Conservation (phyloP, 176 grass and related monocot species). For the Puya raimondii region DNA sequence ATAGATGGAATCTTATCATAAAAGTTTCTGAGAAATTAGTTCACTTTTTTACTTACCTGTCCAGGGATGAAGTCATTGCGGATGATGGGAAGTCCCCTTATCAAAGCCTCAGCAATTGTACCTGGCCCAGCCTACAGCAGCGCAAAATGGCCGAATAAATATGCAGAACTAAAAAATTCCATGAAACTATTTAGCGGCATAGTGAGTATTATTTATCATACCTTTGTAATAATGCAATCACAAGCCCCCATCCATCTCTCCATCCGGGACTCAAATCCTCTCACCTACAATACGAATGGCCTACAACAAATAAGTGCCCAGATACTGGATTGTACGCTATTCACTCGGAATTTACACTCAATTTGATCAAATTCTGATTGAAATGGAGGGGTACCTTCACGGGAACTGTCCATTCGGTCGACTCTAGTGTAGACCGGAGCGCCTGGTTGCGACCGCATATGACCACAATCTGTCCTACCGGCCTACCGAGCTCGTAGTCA, state of each 20-base stretch:
- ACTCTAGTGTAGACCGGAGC: constrained; percentile 35
- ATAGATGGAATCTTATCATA: not conserved
- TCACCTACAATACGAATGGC: constrained; percentile 30
- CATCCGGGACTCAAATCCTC: constrained; percentile 76
- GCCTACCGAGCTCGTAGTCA: constrained; percentile 23
- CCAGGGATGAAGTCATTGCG: constrained; percentile 86
- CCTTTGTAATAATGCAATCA: constrained; percentile 91
- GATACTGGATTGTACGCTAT: no score
- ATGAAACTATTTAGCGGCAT: not conserved
- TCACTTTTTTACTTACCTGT: constrained; percentile 33
- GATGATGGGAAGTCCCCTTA: constrained; percentile 74
- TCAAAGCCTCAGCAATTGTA: constrained; percentile 79
- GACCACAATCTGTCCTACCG: constrained; percentile 51
- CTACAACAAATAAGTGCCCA: not conserved
- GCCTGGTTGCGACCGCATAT: constrained; percentile 63
- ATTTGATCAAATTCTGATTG: not conserved
- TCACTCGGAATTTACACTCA: not conserved
- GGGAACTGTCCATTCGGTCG: constrained; percentile 45
- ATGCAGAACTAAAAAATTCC: constrained; percentile 8
- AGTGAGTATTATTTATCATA: constrained; percentile 2
- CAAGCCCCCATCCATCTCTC: constrained; percentile 88
- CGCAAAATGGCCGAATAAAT: not conserved
- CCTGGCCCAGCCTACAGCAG: constrained; percentile 71
- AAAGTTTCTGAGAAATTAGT: not conserved
- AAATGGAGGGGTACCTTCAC: constrained; percentile 43